Evolutionary conservation across 306 rosid species (phyloP).

Genomic region (Arachis hypogaea): DNA sequence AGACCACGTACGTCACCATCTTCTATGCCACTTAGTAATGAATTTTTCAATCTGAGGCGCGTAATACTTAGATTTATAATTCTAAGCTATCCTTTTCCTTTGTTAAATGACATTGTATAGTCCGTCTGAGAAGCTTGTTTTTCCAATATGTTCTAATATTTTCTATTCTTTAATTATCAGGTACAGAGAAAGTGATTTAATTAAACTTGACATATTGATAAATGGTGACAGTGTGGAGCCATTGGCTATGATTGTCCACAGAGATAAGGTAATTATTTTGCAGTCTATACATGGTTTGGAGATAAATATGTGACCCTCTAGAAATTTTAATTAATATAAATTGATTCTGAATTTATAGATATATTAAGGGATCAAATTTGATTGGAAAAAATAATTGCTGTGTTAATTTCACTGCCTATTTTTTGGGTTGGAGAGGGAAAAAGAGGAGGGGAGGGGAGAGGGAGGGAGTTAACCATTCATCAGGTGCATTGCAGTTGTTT

Average conservation of each 20-base stretch:
- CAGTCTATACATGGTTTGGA: constrained; percentile 14
- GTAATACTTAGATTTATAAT: not conserved
- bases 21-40: too few relatives aligned
- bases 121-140: constrained; percentile 22
- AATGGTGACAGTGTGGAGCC: constrained; percentile 91
- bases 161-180: constrained; percentile 47
- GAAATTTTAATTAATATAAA: constrained; percentile 25
- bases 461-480: too few relatives aligned
- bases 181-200: constrained; percentile 73
- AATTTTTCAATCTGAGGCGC: constrained; percentile 1
- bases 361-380: constrained; percentile 21
- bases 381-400: constrained; percentile 27
- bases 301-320: not conserved
- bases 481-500: too few relatives aligned
- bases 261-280: constrained; percentile 63
- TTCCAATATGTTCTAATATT: constrained; percentile 26
- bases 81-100: constrained; percentile 18
- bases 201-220: constrained; percentile 87
- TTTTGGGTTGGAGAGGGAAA: too few relatives aligned
- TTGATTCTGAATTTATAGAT: constrained; percentile 19
- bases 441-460: too few relatives aligned
- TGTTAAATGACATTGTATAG: not conserved
- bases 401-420: not conserved
- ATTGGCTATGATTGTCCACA: constrained; percentile 84
- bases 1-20: too few relatives aligned